Evolutionary conservation across 2,329 filamentous ascomycete species (phyloP), one percentile per base, ranked within the genome.

Genomic region (Sclerotinia minor): DNA sequence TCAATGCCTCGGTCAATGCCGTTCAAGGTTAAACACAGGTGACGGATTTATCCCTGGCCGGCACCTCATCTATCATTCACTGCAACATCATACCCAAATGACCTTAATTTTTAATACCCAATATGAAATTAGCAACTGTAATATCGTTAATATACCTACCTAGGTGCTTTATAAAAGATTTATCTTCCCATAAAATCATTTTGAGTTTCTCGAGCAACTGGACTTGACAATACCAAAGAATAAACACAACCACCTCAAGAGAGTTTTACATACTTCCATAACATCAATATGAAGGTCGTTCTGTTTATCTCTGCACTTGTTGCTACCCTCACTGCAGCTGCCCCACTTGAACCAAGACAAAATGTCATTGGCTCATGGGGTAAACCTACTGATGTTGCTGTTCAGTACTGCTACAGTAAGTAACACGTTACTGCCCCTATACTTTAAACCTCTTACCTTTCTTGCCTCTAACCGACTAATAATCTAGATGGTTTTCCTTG

Each of bases 331-430:
- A 45, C 32, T 50, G n/a, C 29, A 7, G 47, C 45, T 2, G 32
- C 38, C 13, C 45, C 45, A 19, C 29, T 50, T 19, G 45, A 38
- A 19, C 38, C 45, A n/a, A 24, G 45, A 41, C 45, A 63, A 26
- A n/a, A 19, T 11, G 13, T 54, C 3, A 45, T 38, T 7, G 59
- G 59, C 6, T 32, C 26, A 13, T 63, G 59, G 59, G 45, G 45
- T 15, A 63, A 63, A 26, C 17, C 59, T 7, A 50, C 45, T 7
- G 29, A 63, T 50, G 3, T 26, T 26, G 0, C 59, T 19, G 45
- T 63, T 38, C 11, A 7, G 7, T 26, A 50, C n/a, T 63, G 59
- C 45, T 63, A 63, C n/a, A 38, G 59, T 61, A 26, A 50, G 59
- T 61, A 61, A 8, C 1, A 15, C 15, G 1, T 24, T 8, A 7